Percentiles rank a stretch among this genome's conserved stretches.
phyloP scores from a whole-genome alignment of 305 asterid genomes.

The Rubia occidens region DNA sequence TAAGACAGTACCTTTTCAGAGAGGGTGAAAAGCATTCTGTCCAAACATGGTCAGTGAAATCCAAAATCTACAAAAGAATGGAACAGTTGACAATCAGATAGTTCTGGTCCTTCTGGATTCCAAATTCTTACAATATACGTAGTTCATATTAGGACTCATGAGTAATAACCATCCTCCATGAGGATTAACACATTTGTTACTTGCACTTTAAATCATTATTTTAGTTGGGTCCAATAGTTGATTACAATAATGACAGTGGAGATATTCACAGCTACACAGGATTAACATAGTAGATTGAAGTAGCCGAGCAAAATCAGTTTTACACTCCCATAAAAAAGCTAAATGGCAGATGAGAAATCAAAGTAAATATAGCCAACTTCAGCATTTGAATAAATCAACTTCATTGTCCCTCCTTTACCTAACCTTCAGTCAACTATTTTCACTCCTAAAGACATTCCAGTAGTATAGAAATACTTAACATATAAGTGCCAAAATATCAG shows the following conservation, averaged over 20 bases:
- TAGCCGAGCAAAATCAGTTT: neutral
- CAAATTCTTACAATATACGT: neutral
- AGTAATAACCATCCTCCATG: neutral
- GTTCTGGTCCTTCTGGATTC: conserved; percentile 7
- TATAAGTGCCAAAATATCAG: neutral
- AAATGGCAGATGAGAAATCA: neutral
- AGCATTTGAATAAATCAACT: neutral
- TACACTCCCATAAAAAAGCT: neutral
- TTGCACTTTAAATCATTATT: too few species aligned
- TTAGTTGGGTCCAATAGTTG: neutral
- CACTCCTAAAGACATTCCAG: neutral
- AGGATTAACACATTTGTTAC: neutral
- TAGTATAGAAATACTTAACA: neutral
- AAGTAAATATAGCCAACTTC: neutral
- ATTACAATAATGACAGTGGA: neutral
- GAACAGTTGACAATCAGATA: conserved; percentile 14
- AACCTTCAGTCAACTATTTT: neutral
- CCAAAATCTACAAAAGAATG: conserved; percentile 45
- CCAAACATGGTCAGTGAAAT: conserved; percentile 97
- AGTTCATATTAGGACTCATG: neutral
- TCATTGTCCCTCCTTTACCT: neutral
- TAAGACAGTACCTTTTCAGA: conserved; percentile 55
- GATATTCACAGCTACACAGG: neutral
- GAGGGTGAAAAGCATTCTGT: conserved; percentile 83
- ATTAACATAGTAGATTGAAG: neutral